Conservation (phyloP, 176 grass and related monocot species). For the Oropetium thomaeum region DNA sequence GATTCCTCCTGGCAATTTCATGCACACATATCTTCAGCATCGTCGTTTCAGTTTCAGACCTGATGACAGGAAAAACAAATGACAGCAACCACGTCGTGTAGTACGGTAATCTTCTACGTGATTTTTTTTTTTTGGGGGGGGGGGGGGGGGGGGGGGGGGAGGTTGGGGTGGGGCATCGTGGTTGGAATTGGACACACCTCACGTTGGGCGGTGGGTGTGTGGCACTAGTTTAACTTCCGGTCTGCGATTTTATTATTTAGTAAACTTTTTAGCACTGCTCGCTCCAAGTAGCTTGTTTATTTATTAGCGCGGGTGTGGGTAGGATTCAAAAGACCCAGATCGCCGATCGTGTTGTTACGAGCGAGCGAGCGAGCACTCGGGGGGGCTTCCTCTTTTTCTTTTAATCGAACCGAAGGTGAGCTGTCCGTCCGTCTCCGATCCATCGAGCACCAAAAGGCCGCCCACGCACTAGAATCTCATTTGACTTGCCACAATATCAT, state of each 20-base stretch:
- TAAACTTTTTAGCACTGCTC: neutral
- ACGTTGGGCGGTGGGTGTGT: slow-evolving; percentile 38
- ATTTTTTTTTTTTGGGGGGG: too few relatives aligned
- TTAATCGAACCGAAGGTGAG: slow-evolving; percentile 30
- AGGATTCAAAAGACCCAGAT: slow-evolving; percentile 35
- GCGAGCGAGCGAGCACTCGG: slow-evolving; percentile 20
- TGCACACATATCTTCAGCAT: slow-evolving; percentile 13
- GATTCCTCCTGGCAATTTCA: slow-evolving; percentile 26
- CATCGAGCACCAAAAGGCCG: slow-evolving; percentile 38
- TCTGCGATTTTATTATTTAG: slow-evolving; percentile 22
- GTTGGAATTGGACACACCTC: slow-evolving; percentile 20
- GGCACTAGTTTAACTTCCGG: slow-evolving; percentile 32
- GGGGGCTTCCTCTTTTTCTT: too few relatives aligned
- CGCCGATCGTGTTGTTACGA: slow-evolving; percentile 24
- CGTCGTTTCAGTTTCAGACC: slow-evolving; percentile 9
- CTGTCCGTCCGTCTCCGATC: slow-evolving; percentile 48
- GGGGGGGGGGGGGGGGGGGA: too few relatives aligned
- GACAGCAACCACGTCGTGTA: neutral
- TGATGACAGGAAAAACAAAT: neutral
- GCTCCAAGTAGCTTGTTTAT: slow-evolving; percentile 32
- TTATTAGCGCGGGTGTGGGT: too few relatives aligned
- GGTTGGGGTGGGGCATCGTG: too few relatives aligned
- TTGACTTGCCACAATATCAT: slow-evolving; percentile 35
- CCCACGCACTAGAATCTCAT: slow-evolving; percentile 32
- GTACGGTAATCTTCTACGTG: neutral